Evolutionary conservation across 495 filamentous ascomycete species (phyloP), one percentile per base, ranked within the genome.

Genomic region (Cercophora sp.): DNA sequence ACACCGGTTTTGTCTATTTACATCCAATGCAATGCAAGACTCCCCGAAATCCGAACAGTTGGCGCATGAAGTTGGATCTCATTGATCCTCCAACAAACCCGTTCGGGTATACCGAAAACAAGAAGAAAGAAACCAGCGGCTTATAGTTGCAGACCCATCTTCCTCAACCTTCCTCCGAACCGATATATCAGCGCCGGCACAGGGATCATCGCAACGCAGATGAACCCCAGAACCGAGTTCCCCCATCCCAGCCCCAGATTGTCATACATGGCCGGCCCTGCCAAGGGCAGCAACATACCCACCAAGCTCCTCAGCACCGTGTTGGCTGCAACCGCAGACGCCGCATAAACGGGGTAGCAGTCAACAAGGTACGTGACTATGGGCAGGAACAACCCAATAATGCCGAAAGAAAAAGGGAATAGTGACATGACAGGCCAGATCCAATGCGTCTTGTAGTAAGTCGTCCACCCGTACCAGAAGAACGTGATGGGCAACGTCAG

Each of bases 151-250:
- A 67, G 5, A 0, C 58, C 58, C 52, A 47, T 46, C 51, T 56
- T 60, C 47, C 66, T 61, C 51, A 94, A 81, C 55, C 66, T 78
- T 24, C 77, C 71, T 0, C 88, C 88, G 60, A 83, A 90, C 51
- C 74, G 76, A 56, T 87, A 87, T 54, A 93, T 88, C n/a, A 87
- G 63, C 48, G 89, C 73, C 0, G 88, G 88, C 55, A 93, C 89
- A 0, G 88, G 88, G 16, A 89, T 83, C 62, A 88, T 79, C 2
- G 70, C 65, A 2, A 85, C 71, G 15, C 63, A 64, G 26, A 74
- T 53, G 49, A 88, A 86, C 3, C 76, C 85, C 29, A 88, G 59
- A 34, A 90, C 51, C 10, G 77, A 80, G 37, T 85, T 83, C 0
- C 81, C 81, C 72, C 81, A 84, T 0, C 82, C 80, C 4, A 78